Conservation (phyloP, 768 basidiomycete genomes). For the Suillus cothurnatus region DNA sequence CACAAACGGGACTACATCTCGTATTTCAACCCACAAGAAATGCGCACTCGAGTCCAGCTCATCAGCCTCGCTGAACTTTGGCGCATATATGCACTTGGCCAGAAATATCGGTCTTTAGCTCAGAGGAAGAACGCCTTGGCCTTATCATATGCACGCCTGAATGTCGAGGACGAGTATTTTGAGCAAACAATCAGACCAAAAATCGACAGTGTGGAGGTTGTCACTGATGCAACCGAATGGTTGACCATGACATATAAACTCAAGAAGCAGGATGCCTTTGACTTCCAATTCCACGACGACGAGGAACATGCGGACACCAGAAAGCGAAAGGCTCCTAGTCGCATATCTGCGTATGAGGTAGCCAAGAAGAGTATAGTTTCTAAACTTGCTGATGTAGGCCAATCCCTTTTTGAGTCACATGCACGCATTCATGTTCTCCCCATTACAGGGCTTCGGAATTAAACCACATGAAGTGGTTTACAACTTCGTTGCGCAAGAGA, state of each 20-base stretch:
- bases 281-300: constrained; percentile 73
- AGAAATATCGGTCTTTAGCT: constrained; percentile 85
- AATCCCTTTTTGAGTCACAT: not conserved
- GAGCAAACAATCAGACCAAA: constrained; percentile 65
- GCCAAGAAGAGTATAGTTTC: constrained; percentile 78
- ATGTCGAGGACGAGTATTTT: constrained; percentile 74
- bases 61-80: constrained; percentile 83
- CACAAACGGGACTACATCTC: constrained; percentile 92
- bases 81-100: constrained; percentile 87
- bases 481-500: constrained; percentile 68
- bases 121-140: constrained; percentile 69
- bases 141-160: constrained; percentile 67
- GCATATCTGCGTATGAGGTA: constrained; percentile 81
- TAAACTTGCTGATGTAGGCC: constrained; percentile 76
- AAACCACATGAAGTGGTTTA: constrained; percentile 81
- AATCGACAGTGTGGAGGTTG: constrained; percentile 82
- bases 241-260: constrained; percentile 82
- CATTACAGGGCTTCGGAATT: constrained; percentile 78
- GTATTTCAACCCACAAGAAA: constrained; percentile 71
- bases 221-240: constrained; percentile 93
- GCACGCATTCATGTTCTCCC: constrained; percentile 2
- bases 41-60: constrained; percentile 65
- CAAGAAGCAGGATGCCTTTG: constrained; percentile 60
- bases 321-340: constrained; percentile 81
- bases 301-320: constrained; percentile 50